phyloP scores from a whole-genome alignment of 495 filamentous ascomycete genomes.

The Aspergillus panamensis region DNA sequence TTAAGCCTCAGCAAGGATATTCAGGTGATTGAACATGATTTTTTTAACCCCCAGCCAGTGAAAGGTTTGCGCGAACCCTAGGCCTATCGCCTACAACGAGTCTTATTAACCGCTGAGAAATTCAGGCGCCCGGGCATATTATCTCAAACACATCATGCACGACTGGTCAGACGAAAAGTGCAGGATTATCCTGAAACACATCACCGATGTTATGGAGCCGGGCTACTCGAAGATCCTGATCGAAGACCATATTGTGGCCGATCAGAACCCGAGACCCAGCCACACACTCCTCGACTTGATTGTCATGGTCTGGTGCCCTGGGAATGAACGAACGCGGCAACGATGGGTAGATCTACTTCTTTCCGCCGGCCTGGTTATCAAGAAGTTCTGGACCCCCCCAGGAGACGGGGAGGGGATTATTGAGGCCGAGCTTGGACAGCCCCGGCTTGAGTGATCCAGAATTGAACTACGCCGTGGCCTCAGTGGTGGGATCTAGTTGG shows the following conservation, averaged over 20 bases:
- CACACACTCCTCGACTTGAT: constrained; percentile 29
- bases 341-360: constrained; percentile 30
- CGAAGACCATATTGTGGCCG: constrained; percentile 38
- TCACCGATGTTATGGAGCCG: constrained; percentile 33
- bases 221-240: constrained; percentile 43
- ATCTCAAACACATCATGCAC: constrained; percentile 44
- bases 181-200: constrained; percentile 30
- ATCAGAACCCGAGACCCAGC: constrained; percentile 24
- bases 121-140: constrained; percentile 40
- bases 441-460: too few relatives aligned
- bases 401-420: constrained; percentile 29
- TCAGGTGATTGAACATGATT: constrained; percentile 34
- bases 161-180: constrained; percentile 44
- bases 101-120: not conserved
- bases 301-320: constrained; percentile 33
- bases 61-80: constrained; percentile 14
- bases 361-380: constrained; percentile 29
- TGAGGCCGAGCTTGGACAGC: constrained; percentile 32
- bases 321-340: constrained; percentile 30
- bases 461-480: too few relatives aligned
- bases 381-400: constrained; percentile 26
- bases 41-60: constrained; percentile 40
- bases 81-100: not conserved
- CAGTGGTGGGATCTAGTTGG: too few relatives aligned
- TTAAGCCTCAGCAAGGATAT: constrained; percentile 23